Evolutionary conservation across 2,329 filamentous ascomycete species (phyloP), one percentile per base, ranked within the genome.

Genomic region (Nigrospora osmanthi): DNA sequence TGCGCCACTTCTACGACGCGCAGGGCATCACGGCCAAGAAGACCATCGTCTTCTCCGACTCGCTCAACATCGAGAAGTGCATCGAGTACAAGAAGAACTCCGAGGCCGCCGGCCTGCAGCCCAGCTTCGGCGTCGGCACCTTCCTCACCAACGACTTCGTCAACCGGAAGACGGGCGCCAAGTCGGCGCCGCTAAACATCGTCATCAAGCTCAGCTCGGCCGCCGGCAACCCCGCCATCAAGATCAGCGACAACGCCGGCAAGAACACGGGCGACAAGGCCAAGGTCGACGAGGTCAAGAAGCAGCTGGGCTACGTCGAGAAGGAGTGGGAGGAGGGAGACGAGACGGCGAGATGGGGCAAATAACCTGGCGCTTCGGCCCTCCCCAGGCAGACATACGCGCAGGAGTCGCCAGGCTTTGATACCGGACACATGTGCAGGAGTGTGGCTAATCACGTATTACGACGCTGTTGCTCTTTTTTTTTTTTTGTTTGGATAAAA

Each of bases 171-270:
- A 86, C 83, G 1, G 83, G 83, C 35, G 81, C 81, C 54, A 97
- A 96, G 67, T 96, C 90, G 1, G 80, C 83, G 14, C 93, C 93
- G 0, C 70, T 98, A 44, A 98, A 98, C 58, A 98, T 98, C 57
- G 93, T 98, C 54, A 96, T 98, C 69, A 98, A 98, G 69, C 76
- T 98, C 49, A 88, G 87, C 50, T 89, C 87, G 11, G 93, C 89
- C 0, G 80, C 73, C 13, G 90, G 90, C 6, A 79, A 83, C 39
- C 80, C 85, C 0, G 90, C 93, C 3, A 81, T 98, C 59, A 98
- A 98, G 72, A 87, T 98, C 54, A 96, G 77, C 51, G 85, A 91
- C 63, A 96, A 97, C 59, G 76, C 84, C 52, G 80, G 89, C 38
- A 98, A 98, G 75, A 98, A 98, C 59, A 97, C 89, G 0, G 93